Evolutionary conservation across 192 early-diverging fungal genomes (phyloP), one percentile per base, ranked within the genome.

Genomic region (Entomortierella lignicola): DNA sequence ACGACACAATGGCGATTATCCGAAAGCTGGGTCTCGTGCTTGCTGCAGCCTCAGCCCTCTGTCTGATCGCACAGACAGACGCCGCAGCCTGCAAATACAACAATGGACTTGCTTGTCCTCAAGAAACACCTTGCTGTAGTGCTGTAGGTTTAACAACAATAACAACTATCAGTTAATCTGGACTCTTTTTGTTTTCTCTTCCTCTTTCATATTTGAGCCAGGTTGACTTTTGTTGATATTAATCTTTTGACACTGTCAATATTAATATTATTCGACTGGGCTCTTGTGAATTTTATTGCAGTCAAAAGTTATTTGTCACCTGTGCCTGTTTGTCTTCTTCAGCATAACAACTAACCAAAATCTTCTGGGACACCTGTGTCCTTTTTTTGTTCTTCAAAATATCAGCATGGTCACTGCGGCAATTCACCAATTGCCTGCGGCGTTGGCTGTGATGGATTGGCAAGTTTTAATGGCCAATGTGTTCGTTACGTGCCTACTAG

Each of bases 371-470:
- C 6, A 12, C n/a, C 21, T 30, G n/a, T 47, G 8, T 29, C 52
- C 23, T 32, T 26, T 53, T 17, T 2, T 17, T 20, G 26, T 8
- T 43, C 21, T 21, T 42, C 12, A 21, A 26, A 48, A 34, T 57
- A n/a, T n/a, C n/a, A 79, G 75, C 75, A 79, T 21, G 75, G 75
- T 20, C 75, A 79, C 60, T 79, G 75, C 42, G 62, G 75, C 23
- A 70, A 79, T 26, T 79, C 75, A 2, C 67, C 51, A n/a, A 4
- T 79, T 13, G 75, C 75, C 8, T 79, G 75, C 59, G 62, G 58
- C n/a, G 20, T 8, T 25, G 75, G 68, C 41, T 79, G 75, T n/a
- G 26, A 70, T 53, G 39, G 67, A 12, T 23, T 50, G 3, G 75
- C 75, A 41, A 79, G 75, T 41, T 70, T 66, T 27, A 56, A 66